Evolutionary conservation across 1,284 basidiomycete genomes (phyloP).

Genomic region (Kwoniella shivajii): DNA sequence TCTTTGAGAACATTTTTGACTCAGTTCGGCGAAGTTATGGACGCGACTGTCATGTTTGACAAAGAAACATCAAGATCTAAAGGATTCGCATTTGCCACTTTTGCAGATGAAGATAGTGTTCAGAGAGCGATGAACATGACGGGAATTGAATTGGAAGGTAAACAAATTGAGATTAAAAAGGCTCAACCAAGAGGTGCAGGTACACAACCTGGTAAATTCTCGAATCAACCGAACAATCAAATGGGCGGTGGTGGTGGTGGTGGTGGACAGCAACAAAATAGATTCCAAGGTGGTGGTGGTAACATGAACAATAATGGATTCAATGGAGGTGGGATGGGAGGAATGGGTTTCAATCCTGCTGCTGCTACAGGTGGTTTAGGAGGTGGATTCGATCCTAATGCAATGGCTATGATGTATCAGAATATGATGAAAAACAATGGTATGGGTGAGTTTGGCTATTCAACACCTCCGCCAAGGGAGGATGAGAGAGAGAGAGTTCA

Average conservation of each 20-base stretch:
- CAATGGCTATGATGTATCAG: constrained; percentile 61
- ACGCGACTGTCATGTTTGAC: constrained; percentile 98
- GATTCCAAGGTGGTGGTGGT: constrained; percentile 8
- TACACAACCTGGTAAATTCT: constrained; percentile 43
- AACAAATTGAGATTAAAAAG: constrained; percentile 93
- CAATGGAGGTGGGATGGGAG: constrained; percentile 50
- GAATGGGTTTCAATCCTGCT: constrained; percentile 38
- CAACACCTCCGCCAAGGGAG: too few species aligned
- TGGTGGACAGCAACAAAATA: neutral
- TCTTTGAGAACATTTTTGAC: constrained; percentile 90
- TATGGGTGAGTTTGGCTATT: constrained; percentile 26
- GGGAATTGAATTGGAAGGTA: constrained; percentile 87
- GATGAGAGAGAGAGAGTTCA: too few species aligned
- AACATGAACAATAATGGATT: constrained; percentile 40
- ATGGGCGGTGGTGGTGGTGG: constrained; percentile 23
- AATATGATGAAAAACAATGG: constrained; percentile 55
- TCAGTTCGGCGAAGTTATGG: constrained; percentile 86
- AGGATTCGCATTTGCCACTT: constrained; percentile 97
- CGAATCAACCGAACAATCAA: constrained; percentile 26
- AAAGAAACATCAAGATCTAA: constrained; percentile 93
- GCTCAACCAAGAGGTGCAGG: constrained; percentile 72
- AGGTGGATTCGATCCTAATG: constrained; percentile 56
- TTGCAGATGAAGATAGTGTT: constrained; percentile 80
- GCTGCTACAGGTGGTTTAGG: constrained; percentile 18
- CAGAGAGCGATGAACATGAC: constrained; percentile 81